Base-by-base conservation (phyloP, 169 alveolate genomes). In the Cryptosporidium bovis region DNA sequence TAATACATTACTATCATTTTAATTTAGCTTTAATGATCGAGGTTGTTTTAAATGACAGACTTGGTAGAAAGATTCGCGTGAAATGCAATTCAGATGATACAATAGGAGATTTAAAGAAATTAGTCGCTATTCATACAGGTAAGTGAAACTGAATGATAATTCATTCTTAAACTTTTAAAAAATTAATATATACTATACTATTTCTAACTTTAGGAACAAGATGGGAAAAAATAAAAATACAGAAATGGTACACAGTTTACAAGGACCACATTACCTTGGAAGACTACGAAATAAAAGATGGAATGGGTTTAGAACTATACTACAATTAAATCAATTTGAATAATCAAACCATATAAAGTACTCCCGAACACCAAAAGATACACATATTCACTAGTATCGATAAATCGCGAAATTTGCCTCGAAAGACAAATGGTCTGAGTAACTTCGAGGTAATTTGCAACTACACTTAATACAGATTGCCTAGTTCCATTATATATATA, bases 251-350 rank as follows among this genome's bases (percentile, higher is more conserved):
- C 93, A 95, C 93, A 12, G 93, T 97, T 4, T 97, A 95, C 94
- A 98, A 98, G 93, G 99, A 98, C 90, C 99, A 97, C 90, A 98
- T 98, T 66, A 98, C 99, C 20, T 84, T 98, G 66, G 99, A 96
- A 90, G 99, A 98, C 90, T 98, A 98, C 89, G 99, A 98, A 93
- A 97, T 98, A 58, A 96, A 96, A 71, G 99, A 98, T 85, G 99
- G 99, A 2, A 97, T 97, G 99, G 97, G 98, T 33, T 82, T 98
- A 36, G 99, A 98, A 90, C 95, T 98, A 90, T 97, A 97, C 93
- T 98, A 98, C 91, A 97, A 98, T 92, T 98, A 24, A 24, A 24
- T 24, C 27, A 24, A 24, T 24, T 24, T 24, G 0, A 24, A 24
- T 24, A 24, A 24, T 24, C 27, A 24, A 24, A 24, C 27, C 27